Percentiles rank a stretch among this genome's conserved stretches.
These are phyloP conservation scores for Aurantiochytrium sp. DNA, from an alignment of 108 stramenopile genomes.

Conservation along the genomic window DNA sequence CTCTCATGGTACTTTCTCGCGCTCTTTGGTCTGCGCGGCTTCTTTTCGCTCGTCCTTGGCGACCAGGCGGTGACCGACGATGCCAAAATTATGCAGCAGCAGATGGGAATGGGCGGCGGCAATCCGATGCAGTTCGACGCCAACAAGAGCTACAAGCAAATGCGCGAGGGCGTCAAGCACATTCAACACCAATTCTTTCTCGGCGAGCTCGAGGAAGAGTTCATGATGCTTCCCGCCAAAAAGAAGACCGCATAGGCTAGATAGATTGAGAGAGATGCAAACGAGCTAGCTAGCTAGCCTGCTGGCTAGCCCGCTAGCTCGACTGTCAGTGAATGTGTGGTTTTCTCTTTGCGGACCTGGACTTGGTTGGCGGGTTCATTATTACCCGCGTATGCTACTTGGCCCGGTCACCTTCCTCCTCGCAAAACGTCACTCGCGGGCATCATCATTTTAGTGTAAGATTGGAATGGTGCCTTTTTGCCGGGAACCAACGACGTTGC, in stretches of 20 bases:
- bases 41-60: constrained; percentile 78
- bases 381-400: no score
- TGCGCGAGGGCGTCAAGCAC: constrained; percentile 77
- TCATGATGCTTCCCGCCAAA: neutral
- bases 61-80: constrained; percentile 58
- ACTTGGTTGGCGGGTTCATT: no score
- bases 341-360: no score
- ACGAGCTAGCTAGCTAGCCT: no score
- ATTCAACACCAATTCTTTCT: constrained; percentile 48
- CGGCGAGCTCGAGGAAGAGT: constrained; percentile 29
- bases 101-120: constrained; percentile 38
- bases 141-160: constrained; percentile 46
- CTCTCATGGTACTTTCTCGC: constrained; percentile 93
- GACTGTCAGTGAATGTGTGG: no score
- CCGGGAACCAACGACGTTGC: no score
- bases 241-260: neutral
- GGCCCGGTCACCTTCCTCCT: no score
- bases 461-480: no score
- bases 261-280: no score
- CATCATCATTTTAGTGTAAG: no score
- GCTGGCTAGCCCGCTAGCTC: no score
- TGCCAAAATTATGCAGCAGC: constrained; percentile 33
- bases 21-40: constrained; percentile 86
- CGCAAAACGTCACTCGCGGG: no score
- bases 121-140: constrained; percentile 60